Base-by-base conservation (phyloP, 2,329 filamentous ascomycete species). In the Aureobasidium sp. region DNA sequence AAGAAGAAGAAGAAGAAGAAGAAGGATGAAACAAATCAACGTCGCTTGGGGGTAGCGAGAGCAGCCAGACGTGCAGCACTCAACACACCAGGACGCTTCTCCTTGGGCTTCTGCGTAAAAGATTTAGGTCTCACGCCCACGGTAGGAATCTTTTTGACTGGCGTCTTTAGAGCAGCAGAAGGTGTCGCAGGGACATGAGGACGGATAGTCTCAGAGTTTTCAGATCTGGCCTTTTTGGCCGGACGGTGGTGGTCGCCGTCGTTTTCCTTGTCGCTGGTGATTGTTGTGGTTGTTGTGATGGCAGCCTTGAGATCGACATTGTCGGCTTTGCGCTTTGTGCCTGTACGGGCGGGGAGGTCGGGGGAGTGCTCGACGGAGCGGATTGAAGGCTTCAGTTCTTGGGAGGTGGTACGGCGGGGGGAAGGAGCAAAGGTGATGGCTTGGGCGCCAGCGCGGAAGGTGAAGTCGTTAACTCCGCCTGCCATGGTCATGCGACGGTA, bases 241-340 rank as follows among this genome's bases (percentile, higher is more conserved):
- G 55, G 51, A 25, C 58, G 54, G 6, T 59, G 59, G n/a, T 62
- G 60, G 22, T 59, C 61, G 4, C 66, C 67, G 17, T 62, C 63
- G 41, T 75, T 74, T 63, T 74, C 73, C 62, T 74, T 74, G 55
- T 73, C 56, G 22, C 53, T 56, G 14, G 19, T 24, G 17, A 16
- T 35, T 27, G 29, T 34, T 12, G 37, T 25, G 6, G 19, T 50
- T 19, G 6, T 6, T 8, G 35, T 27, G 27, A 3, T 68, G 2
- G 66, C 69, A 1, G 53, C 37, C 19, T 54, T 50, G 34, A 54
- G 49, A 29, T 60, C 58, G 10, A 59, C 56, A 21, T 55, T 50
- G 16, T 57, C 58, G 58, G 73, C 65, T 61, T 74, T 75, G 55
- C 73, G 69, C 64, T 75, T 75, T 62, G 71, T 74, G 52, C 58